These are phyloP conservation scores for Petasospora rhodanensis DNA, from an alignment of 1,139 yeast genomes.

Conservation along the genomic window DNA sequence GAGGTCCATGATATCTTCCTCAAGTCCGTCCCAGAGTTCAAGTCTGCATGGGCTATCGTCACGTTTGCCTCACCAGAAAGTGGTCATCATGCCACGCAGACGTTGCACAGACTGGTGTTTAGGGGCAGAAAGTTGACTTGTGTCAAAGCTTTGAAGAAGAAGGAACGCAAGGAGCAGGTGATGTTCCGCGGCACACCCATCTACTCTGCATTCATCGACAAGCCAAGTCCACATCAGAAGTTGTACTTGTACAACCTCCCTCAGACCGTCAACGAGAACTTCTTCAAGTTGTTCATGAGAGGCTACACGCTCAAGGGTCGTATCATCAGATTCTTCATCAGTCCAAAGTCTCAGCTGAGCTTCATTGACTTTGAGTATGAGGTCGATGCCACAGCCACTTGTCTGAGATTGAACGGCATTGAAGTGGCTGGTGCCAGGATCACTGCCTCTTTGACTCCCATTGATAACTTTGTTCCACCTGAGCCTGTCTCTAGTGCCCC, in stretches of 20 bases:
- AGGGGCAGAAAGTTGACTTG: slow-evolving; percentile 28
- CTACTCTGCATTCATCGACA: slow-evolving; percentile 2
- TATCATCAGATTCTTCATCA: slow-evolving; percentile 18
- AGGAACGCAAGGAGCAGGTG: slow-evolving; percentile 18
- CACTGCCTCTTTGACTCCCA: slow-evolving; percentile 10
- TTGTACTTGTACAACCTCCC: slow-evolving; percentile 24
- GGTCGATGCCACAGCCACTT: slow-evolving; percentile 19
- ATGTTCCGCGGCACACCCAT: slow-evolving; percentile 1
- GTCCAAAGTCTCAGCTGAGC: slow-evolving; percentile 8
- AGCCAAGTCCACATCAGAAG: slow-evolving; percentile 9
- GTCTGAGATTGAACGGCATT: slow-evolving; percentile 24
- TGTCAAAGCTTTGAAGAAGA: slow-evolving; percentile 28
- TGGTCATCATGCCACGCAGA: slow-evolving; percentile 27
- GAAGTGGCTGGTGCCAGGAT: slow-evolving; percentile 18
- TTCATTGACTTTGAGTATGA: slow-evolving; percentile 24
- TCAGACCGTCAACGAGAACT: slow-evolving; percentile 23
- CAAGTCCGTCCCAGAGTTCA: slow-evolving; percentile 32
- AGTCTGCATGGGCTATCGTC: slow-evolving; percentile 43
- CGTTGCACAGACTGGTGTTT: slow-evolving; percentile 26
- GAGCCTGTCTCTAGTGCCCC: too few relatives aligned
- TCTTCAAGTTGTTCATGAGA: slow-evolving; percentile 24
- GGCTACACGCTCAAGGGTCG: slow-evolving; percentile 19
- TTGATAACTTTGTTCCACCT: background rate
- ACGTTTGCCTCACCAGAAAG: slow-evolving; percentile 34
- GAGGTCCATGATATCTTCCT: slow-evolving; percentile 37